Conservation (phyloP, 495 filamentous ascomycete species). For the Penicillium bialowiezense region DNA sequence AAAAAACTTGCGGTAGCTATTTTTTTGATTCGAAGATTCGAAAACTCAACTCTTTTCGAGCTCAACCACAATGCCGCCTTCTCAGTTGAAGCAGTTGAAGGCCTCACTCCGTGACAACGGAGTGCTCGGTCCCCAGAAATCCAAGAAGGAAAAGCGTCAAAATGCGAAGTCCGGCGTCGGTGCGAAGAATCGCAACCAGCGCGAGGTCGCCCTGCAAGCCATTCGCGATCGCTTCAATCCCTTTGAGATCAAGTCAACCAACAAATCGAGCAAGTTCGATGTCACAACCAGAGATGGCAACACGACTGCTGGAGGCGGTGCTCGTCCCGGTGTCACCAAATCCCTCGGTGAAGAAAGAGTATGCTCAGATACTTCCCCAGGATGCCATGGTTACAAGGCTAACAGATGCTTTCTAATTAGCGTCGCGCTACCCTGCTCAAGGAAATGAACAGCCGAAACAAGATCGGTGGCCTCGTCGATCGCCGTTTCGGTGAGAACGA, state of each 20-base stretch:
- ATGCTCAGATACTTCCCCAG: slow-evolving; percentile 24
- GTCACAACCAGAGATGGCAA: slow-evolving; percentile 56
- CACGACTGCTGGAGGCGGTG: slow-evolving; percentile 47
- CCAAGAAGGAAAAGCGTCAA: slow-evolving; percentile 84
- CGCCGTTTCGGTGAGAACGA: slow-evolving; percentile 95
- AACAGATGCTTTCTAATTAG: slow-evolving; percentile 34
- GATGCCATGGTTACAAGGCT: background rate
- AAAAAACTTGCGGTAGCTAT: background rate
- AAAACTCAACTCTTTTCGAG: slow-evolving; percentile 17
- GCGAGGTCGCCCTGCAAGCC: slow-evolving; percentile 67
- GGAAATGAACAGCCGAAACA: slow-evolving; percentile 83
- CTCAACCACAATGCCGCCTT: slow-evolving; percentile 71
- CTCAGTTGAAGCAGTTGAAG: slow-evolving; percentile 94
- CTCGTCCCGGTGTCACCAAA: slow-evolving; percentile 79
- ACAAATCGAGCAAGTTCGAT: slow-evolving; percentile 71
- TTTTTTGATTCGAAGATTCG: slow-evolving; percentile 25
- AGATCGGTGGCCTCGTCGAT: slow-evolving; percentile 89
- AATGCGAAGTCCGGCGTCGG: slow-evolving; percentile 61
- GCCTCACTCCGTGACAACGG: slow-evolving; percentile 82
- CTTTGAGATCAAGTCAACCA: slow-evolving; percentile 80
- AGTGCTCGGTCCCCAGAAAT: slow-evolving; percentile 81
- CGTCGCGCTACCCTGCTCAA: slow-evolving; percentile 75
- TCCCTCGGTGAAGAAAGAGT: slow-evolving; percentile 84
- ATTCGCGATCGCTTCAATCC: slow-evolving; percentile 97
- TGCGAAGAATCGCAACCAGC: slow-evolving; percentile 65